Conservation (phyloP, 805 yeast genomes). For the Pichia rugopelliculosa region DNA sequence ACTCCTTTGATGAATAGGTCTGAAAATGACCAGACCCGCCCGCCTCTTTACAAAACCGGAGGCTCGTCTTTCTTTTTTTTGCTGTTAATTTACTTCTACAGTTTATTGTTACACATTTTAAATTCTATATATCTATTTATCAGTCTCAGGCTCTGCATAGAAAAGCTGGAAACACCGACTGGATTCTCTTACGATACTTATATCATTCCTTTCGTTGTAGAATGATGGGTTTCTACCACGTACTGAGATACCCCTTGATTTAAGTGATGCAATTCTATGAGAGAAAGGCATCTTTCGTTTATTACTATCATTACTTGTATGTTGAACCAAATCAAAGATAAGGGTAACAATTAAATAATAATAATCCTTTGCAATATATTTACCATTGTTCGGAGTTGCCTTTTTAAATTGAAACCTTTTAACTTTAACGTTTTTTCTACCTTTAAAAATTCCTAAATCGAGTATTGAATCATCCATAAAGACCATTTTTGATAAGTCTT, state of each 20-base stretch:
- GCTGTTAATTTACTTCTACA: too few species aligned
- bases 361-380: conserved; percentile 37
- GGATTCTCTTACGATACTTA: conserved; percentile 27
- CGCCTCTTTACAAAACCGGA: neutral
- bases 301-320: neutral
- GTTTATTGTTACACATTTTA: too few species aligned
- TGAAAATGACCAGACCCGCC: neutral
- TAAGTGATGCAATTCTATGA: conserved; percentile 9
- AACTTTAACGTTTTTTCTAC: conserved; percentile 14
- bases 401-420: conserved; percentile 41
- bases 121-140: neutral
- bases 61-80: neutral
- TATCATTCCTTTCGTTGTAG: conserved; percentile 45
- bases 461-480: neutral
- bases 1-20: neutral
- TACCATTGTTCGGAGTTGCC: conserved; percentile 48
- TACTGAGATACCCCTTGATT: conserved; percentile 43
- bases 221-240: conserved; percentile 59
- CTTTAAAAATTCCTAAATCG: conserved; percentile 1
- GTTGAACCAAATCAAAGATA: conserved; percentile 5
- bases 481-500: neutral
- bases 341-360: conserved; percentile 28
- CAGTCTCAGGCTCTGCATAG: neutral
- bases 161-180: conserved; percentile 1
- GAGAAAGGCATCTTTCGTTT: neutral